These are phyloP conservation scores for Jatropha podagrica DNA, from an alignment of 441 rosid genomes.

Conservation along the genomic window DNA sequence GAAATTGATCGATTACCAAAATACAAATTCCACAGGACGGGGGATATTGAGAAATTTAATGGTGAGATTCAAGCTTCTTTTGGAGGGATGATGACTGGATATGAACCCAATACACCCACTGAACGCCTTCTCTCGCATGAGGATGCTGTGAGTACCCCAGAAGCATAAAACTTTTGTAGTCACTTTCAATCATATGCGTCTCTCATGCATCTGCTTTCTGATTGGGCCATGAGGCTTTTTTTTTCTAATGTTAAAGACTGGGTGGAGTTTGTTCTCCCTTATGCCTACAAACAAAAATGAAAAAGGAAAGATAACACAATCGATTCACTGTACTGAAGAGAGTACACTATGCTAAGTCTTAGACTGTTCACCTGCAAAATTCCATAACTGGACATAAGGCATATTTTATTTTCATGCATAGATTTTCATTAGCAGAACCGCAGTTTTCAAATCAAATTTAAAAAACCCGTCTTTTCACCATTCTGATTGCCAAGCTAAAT, in stretches of 20 bases:
- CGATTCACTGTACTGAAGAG: no score
- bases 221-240: not conserved
- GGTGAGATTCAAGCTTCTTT: conserved; percentile 44
- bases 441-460: not conserved
- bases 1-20: conserved; percentile 79
- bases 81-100: conserved; percentile 74
- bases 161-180: not conserved
- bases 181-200: not conserved
- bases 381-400: not conserved
- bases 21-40: conserved; percentile 54
- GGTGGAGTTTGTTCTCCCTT: not conserved
- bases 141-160: conserved; percentile 61
- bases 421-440: not conserved
- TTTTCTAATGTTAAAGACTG: not conserved
- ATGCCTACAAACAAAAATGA: not conserved
- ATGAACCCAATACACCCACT: conserved; percentile 55
- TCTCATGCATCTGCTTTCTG: not conserved
- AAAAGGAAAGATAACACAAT: not conserved
- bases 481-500: not conserved
- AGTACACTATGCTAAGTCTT: no score
- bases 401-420: not conserved
- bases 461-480: not conserved
- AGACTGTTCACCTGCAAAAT: not conserved
- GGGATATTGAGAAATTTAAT: conserved; percentile 37
- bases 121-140: conserved; percentile 60